A percentile compares a stretch with the other conserved stretches of the same genome.
phyloP scores from a whole-genome alignment of 805 yeast genomes.

The Barnettozyma sp. region DNA sequence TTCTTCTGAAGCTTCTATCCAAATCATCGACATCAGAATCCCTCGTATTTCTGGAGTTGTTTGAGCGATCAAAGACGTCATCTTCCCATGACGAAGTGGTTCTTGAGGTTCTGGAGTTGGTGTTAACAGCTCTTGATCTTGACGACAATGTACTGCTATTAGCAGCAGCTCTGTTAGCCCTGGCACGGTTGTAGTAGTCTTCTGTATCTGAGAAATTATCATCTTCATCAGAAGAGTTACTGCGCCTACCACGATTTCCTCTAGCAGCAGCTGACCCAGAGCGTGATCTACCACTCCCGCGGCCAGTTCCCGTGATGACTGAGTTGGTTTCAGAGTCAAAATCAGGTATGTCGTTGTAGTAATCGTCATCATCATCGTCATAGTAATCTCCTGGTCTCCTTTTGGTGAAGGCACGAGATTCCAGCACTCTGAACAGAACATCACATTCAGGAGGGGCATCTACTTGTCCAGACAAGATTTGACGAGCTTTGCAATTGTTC shows the following conservation, averaged over 20 bases:
- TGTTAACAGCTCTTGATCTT: conserved; percentile 10
- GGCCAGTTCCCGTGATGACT: conserved; percentile 11
- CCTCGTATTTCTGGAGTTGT: conserved; percentile 24
- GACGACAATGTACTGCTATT: neutral
- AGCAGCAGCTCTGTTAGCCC: conserved; percentile 13
- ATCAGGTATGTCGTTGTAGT: conserved; percentile 57
- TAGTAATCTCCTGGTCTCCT: conserved; percentile 38
- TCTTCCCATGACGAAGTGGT: conserved; percentile 74
- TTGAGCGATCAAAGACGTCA: conserved; percentile 61
- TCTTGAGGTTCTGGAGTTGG: conserved; percentile 18
- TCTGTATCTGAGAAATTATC: conserved; percentile 33
- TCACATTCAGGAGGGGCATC: conserved; percentile 91
- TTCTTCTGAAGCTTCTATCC: conserved; percentile 35
- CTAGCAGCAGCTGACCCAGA: conserved; percentile 1
- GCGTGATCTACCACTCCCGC: conserved; percentile 24
- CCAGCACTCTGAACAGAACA: conserved; percentile 76
- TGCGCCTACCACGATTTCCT: conserved; percentile 15
- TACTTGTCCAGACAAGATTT: conserved; percentile 78
- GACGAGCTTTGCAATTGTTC: conserved; percentile 76
- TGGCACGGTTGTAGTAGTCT: conserved; percentile 32
- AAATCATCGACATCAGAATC: conserved; percentile 30
- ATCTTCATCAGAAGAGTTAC: conserved; percentile 25
- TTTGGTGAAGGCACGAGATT: conserved; percentile 72
- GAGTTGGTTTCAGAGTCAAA: conserved; percentile 18
- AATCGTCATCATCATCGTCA: conserved; percentile 56